Evolutionary conservation across 2,329 filamentous ascomycete species (phyloP).

Genomic region (Thelonectria discophora): DNA sequence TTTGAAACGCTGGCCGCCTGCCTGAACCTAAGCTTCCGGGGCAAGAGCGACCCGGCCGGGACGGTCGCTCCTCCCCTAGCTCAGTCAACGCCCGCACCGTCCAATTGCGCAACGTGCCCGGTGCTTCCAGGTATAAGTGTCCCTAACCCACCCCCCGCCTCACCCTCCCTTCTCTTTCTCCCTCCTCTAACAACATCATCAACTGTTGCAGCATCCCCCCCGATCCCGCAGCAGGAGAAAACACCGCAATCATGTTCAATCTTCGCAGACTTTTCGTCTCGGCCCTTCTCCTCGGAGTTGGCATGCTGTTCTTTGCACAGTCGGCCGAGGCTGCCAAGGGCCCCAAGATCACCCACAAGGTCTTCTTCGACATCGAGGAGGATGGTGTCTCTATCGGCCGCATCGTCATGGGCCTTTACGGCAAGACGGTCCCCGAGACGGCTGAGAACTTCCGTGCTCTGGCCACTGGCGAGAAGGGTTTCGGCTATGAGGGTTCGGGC

Average conservation of each 20-base stretch:
- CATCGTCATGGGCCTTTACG: slow-evolving; percentile 84
- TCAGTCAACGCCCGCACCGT: slow-evolving; percentile 25
- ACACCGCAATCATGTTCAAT: slow-evolving; percentile 72
- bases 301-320: slow-evolving; percentile 79
- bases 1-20: slow-evolving; percentile 31
- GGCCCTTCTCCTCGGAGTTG: slow-evolving; percentile 78
- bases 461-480: slow-evolving; percentile 86
- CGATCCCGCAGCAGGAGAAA: slow-evolving; percentile 25
- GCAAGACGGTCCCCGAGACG: slow-evolving; percentile 85
- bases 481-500: slow-evolving; percentile 79
- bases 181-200: slow-evolving; percentile 26
- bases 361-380: slow-evolving; percentile 85
- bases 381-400: slow-evolving; percentile 78
- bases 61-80: background rate
- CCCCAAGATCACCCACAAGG: slow-evolving; percentile 95
- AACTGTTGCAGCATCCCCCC: slow-evolving; percentile 23
- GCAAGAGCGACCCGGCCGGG: background rate
- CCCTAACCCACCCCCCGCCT: slow-evolving; percentile 33
- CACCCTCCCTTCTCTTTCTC: slow-evolving; percentile 18
- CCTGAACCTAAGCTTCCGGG: slow-evolving; percentile 39
- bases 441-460: slow-evolving; percentile 79
- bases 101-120: slow-evolving; percentile 37
- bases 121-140: slow-evolving; percentile 37
- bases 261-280: slow-evolving; percentile 76
- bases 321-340: slow-evolving; percentile 80